phyloP scores from a whole-genome alignment of 83 land plant genomes.

The Diphasiastrum complanatum region DNA sequence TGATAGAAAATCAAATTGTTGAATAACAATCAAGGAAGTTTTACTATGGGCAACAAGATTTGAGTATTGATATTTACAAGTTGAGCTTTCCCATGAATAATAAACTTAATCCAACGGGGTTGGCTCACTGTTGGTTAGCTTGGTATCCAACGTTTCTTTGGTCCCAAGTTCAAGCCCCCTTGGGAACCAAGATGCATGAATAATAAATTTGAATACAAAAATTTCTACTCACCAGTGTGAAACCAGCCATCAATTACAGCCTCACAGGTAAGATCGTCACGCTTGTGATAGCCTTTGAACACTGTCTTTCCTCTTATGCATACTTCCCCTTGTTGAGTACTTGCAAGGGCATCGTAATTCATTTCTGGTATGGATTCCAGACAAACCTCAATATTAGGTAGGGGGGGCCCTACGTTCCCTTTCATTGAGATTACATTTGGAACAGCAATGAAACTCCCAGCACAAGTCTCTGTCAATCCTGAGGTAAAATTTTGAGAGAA shows the following conservation, averaged over 20 bases:
- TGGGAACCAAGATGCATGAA: background rate
- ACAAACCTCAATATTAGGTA: conserved; percentile 65
- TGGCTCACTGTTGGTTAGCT: no score
- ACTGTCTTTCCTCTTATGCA: conserved; percentile 84
- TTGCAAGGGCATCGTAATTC: conserved; percentile 79
- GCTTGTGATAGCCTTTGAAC: conserved; percentile 85
- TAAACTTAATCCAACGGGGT: no score
- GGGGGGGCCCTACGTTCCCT: conserved; percentile 83
- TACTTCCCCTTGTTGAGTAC: conserved; percentile 72
- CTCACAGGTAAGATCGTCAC: conserved; percentile 73
- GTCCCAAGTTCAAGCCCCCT: conserved; percentile 4
- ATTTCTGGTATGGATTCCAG: conserved; percentile 92
- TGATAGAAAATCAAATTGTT: no score
- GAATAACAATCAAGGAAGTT: no score
- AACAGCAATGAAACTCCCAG: conserved; percentile 79
- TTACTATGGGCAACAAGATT: no score
- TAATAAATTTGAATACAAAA: background rate
- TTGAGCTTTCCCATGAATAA: no score
- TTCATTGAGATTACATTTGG: conserved; percentile 66
- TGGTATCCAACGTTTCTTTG: no score
- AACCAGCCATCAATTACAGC: conserved; percentile 90
- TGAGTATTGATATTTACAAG: no score
- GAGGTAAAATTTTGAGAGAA: no score
- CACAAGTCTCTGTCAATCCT: conserved; percentile 93
- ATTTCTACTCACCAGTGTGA: conserved; percentile 83